Evolutionary conservation across 345 rosid genomes (phyloP).

Genomic region (Aquilaria yunnanensis): DNA sequence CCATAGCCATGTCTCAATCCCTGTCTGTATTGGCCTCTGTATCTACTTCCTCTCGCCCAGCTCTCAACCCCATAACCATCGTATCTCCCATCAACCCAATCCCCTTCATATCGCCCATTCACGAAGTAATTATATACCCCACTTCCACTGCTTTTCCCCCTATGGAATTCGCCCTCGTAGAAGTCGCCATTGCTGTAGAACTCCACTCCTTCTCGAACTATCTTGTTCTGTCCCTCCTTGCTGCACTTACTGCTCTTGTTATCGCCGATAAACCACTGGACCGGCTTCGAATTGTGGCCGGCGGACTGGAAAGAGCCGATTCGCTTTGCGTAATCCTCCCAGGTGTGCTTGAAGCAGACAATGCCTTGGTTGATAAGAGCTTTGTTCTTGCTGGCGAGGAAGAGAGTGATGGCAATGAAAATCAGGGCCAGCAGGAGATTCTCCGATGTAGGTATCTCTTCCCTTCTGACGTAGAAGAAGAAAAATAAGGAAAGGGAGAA

Average conservation of each 20-base stretch:
- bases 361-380: constrained; percentile 47
- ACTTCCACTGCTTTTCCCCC: constrained; percentile 81
- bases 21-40: constrained; percentile 76
- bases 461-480: constrained; percentile 48
- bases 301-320: constrained; percentile 30
- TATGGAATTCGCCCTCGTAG: constrained; percentile 89
- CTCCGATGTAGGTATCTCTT: constrained; percentile 68
- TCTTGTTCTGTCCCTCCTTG: not conserved
- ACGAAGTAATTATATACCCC: constrained; percentile 78
- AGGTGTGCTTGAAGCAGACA: constrained; percentile 36
- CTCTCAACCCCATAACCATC: constrained; percentile 91
- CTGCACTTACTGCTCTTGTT: constrained; percentile 9
- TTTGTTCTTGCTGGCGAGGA: constrained; percentile 72
- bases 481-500: constrained; percentile 40
- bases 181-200: constrained; percentile 82
- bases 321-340: constrained; percentile 36
- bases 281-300: constrained; percentile 33
- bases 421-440: constrained; percentile 63
- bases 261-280: constrained; percentile 82
- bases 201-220: constrained; percentile 73
- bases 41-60: constrained; percentile 93
- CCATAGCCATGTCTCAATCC: constrained; percentile 86
- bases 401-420: constrained; percentile 72
- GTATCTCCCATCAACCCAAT: constrained; percentile 87
- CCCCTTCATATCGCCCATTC: constrained; percentile 90